These are phyloP conservation scores for Fusarium sp. DNA, from an alignment of 2,329 filamentous ascomycete genomes.

Conservation along the genomic window DNA sequence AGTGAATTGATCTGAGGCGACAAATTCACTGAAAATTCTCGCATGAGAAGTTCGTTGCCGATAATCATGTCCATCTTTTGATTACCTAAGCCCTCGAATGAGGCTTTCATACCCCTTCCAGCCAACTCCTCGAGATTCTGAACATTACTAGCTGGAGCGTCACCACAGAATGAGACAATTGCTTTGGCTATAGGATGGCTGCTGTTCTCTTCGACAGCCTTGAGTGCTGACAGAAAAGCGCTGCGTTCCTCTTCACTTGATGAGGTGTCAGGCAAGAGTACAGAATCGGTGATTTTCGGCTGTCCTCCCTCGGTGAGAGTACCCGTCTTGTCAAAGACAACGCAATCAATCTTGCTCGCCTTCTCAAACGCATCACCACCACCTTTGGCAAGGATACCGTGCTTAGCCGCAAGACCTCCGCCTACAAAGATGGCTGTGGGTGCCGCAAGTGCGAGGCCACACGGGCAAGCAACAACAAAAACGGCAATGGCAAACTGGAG, in stretches of 20 bases:
- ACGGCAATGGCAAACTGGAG: conserved; percentile 86
- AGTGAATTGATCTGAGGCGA: conserved; percentile 46
- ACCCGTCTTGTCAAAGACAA: conserved; percentile 91
- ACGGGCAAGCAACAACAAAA: conserved; percentile 88
- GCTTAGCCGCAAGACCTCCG: conserved; percentile 78
- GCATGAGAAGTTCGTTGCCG: conserved; percentile 78
- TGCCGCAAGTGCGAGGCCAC: conserved; percentile 83
- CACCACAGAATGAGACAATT: conserved; percentile 69
- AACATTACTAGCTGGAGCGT: conserved; percentile 47
- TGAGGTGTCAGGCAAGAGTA: conserved; percentile 49
- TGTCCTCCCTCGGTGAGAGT: conserved; percentile 80
- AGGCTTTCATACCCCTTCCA: conserved; percentile 74
- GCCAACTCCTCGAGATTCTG: conserved; percentile 70
- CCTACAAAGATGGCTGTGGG: conserved; percentile 88
- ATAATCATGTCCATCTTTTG: conserved; percentile 64
- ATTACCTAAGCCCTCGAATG: conserved; percentile 32
- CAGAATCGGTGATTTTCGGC: conserved; percentile 70
- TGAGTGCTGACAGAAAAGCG: conserved; percentile 62
- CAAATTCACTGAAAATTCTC: conserved; percentile 55
- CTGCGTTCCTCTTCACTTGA: conserved; percentile 38
- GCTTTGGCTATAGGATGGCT: conserved; percentile 80
- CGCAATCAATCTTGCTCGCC: conserved; percentile 78
- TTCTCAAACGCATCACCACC: conserved; percentile 89
- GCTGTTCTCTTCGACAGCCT: conserved; percentile 74
- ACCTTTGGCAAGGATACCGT: conserved; percentile 84